Percentiles rank a stretch among this genome's conserved stretches.
phyloP scores from a whole-genome alignment of 805 yeast species.

The Trichomonascus vanleenenianus region DNA sequence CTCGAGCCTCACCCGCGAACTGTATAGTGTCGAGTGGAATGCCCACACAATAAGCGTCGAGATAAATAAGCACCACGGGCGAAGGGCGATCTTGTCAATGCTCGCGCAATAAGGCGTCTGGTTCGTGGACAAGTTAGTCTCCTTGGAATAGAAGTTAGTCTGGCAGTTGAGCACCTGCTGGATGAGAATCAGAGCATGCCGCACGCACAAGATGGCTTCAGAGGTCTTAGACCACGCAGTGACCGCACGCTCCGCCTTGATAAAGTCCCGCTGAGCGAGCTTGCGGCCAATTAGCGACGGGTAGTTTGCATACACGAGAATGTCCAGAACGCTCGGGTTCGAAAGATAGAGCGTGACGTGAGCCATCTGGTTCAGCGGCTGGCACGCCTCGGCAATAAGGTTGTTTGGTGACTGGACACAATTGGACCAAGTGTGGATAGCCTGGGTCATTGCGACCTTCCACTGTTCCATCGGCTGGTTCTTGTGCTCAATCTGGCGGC shows the following conservation, averaged over 20 bases:
- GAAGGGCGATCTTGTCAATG: constrained; percentile 21
- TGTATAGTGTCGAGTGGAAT: constrained; percentile 12
- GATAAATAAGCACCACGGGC: constrained; percentile 25
- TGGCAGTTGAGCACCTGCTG: constrained; percentile 18
- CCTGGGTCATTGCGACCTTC: constrained; percentile 18
- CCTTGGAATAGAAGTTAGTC: neutral
- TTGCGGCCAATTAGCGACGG: constrained; percentile 16
- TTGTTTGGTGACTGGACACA: constrained; percentile 19
- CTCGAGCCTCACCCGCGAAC: neutral
- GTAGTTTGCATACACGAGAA: constrained; percentile 20
- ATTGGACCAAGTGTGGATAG: constrained; percentile 24
- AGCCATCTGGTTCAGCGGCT: constrained; percentile 19
- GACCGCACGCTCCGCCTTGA: constrained; percentile 18
- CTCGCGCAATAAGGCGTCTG: neutral
- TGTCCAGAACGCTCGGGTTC: constrained; percentile 18
- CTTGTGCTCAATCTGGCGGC: constrained; percentile 1
- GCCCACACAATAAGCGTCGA: constrained; percentile 22
- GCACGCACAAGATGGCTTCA: constrained; percentile 17
- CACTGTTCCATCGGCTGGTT: constrained; percentile 13
- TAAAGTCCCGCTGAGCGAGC: constrained; percentile 13
- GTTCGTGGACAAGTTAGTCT: too few species aligned
- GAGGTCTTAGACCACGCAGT: constrained; percentile 19
- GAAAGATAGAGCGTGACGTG: constrained; percentile 20
- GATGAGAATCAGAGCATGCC: constrained; percentile 20
- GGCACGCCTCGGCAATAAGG: constrained; percentile 20